These are phyloP conservation scores for Sanguinoderma infundibulare DNA, from an alignment of 1,284 basidiomycete genomes.

Conservation along the genomic window DNA sequence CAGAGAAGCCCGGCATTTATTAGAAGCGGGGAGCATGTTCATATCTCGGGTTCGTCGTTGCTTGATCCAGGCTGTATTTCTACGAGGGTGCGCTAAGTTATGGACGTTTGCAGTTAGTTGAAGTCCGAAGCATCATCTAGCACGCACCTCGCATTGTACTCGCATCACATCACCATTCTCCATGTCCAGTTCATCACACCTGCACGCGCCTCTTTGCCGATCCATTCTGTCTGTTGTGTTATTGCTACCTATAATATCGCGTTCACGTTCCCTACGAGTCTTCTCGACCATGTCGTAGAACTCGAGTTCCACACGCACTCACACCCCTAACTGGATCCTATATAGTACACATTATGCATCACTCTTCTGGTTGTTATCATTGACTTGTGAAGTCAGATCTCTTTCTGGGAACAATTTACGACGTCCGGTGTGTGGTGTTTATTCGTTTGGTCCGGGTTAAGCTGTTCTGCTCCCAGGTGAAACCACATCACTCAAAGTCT, in stretches of 20 bases:
- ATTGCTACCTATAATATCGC: constrained; percentile 26
- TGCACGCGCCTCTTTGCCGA: not conserved
- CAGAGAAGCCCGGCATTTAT: not conserved
- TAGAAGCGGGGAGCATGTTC: constrained; percentile 12
- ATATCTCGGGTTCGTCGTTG: constrained; percentile 20
- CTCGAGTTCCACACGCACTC: constrained; percentile 4
- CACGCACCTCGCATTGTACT: constrained; percentile 29
- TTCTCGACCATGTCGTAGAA: constrained; percentile 16
- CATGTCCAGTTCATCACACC: constrained; percentile 6
- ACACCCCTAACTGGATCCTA: constrained; percentile 19
- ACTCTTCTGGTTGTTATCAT: constrained; percentile 12
- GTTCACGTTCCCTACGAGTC: constrained; percentile 6
- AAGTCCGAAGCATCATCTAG: constrained; percentile 19
- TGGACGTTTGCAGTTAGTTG: constrained; percentile 22
- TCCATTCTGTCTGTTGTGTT: constrained; percentile 28
- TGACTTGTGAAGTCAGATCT: constrained; percentile 5
- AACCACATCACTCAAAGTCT: not conserved
- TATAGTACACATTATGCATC: constrained; percentile 16
- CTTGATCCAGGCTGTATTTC: constrained; percentile 30
- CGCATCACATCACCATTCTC: not conserved
- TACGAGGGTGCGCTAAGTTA: constrained; percentile 24
- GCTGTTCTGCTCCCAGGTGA: not conserved
- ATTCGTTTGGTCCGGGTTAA: not conserved
- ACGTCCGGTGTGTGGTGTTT: not conserved
- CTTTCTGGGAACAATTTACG: not conserved